These are phyloP conservation scores for Ceratobasidium sp. DNA, from an alignment of 1,284 basidiomycete species.

Conservation along the genomic window DNA sequence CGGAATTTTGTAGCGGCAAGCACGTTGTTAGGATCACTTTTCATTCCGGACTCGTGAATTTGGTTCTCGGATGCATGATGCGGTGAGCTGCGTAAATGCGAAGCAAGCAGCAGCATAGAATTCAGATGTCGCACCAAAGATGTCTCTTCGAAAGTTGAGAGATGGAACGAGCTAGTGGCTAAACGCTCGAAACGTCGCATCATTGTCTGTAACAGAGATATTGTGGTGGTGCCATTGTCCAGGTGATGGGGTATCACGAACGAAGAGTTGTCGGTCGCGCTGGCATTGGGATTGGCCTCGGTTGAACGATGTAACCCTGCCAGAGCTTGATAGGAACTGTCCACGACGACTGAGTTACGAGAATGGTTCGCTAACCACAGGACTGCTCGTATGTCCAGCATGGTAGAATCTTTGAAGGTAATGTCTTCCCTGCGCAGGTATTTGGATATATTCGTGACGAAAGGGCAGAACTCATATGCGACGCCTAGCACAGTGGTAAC, in stretches of 20 bases:
- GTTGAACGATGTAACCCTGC: constrained; percentile 5
- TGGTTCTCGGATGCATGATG: no score
- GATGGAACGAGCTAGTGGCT: neutral
- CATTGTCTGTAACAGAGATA: neutral
- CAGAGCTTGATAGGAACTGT: constrained; percentile 8
- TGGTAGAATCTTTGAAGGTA: neutral
- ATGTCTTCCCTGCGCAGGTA: neutral
- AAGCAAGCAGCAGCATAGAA: neutral
- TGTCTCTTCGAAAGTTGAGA: neutral
- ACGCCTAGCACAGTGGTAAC: neutral
- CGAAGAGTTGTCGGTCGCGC: no score
- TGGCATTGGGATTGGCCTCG: no score
- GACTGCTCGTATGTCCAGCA: neutral
- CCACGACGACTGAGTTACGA: neutral
- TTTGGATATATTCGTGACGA: neutral
- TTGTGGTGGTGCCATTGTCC: neutral
- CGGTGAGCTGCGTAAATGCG: no score
- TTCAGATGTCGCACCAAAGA: neutral
- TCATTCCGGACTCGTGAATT: no score
- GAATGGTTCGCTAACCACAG: constrained; percentile 1
- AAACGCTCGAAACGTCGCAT: neutral
- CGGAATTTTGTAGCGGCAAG: no score
- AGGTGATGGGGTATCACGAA: neutral
- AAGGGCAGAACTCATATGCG: constrained; percentile 33
- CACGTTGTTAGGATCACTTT: no score